phyloP scores from a whole-genome alignment of 495 filamentous ascomycete genomes.

The Neurospora tetrasperma region DNA sequence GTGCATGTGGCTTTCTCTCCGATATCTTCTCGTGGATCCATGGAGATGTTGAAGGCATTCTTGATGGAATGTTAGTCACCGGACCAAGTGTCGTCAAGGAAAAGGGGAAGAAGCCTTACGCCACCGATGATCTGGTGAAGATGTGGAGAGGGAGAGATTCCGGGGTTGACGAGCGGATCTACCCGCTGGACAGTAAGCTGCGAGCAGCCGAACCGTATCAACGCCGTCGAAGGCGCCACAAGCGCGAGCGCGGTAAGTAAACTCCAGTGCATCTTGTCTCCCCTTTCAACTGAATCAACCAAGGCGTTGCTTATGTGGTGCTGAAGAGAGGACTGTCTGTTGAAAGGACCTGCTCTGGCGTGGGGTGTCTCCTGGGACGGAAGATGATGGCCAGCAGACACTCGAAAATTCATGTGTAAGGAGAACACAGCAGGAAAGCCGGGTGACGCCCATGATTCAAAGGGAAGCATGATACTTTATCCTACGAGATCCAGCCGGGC shows the following conservation, averaged over 20 bases:
- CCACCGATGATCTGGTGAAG: constrained; percentile 38
- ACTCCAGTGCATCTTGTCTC: constrained; percentile 28
- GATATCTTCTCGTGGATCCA: constrained; percentile 28
- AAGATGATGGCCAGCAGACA: background rate
- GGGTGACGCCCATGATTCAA: background rate
- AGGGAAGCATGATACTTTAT: background rate
- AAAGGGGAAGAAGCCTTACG: constrained; percentile 40
- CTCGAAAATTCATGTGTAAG: background rate
- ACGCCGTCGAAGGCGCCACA: constrained; percentile 29
- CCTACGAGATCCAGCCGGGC: background rate
- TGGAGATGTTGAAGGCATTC: constrained; percentile 14
- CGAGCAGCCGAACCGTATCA: constrained; percentile 36
- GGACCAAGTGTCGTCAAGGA: background rate
- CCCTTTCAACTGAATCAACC: background rate
- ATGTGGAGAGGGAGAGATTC: constrained; percentile 29
- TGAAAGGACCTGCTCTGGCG: background rate
- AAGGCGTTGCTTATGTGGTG: background rate
- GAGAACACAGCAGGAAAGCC: background rate
- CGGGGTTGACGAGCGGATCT: constrained; percentile 32
- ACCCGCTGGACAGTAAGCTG: constrained; percentile 35
- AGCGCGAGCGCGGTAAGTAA: constrained; percentile 30
- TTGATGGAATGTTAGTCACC: background rate
- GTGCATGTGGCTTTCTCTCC: constrained; percentile 28
- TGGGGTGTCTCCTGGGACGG: background rate
- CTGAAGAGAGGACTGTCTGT: background rate